Conservation (phyloP, 73 alveolate genomes). For the Tetrahymena borealis region DNA sequence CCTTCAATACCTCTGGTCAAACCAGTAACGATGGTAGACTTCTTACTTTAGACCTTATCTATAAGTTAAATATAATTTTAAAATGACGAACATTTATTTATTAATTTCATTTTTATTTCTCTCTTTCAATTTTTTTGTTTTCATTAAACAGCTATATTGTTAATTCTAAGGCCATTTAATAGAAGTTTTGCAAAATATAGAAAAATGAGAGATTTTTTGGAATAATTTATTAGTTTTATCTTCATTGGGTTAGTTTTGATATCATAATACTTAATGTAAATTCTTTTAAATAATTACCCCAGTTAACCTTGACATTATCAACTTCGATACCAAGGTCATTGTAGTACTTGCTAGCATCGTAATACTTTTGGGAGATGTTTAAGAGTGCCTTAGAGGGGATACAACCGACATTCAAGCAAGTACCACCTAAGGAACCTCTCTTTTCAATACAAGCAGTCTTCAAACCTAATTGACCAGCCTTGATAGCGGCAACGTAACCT, state of each 20-base stretch:
- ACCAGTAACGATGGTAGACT: constrained; percentile 77
- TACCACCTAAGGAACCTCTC: constrained; percentile 95
- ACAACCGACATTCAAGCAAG: constrained; percentile 95
- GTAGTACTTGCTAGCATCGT: constrained; percentile 75
- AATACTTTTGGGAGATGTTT: constrained; percentile 75
- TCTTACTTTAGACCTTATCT: constrained; percentile 23
- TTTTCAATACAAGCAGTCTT: constrained; percentile 94
- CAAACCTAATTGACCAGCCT: constrained; percentile 91
- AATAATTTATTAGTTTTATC: no score
- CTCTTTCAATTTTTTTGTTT: no score
- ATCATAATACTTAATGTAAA: no score
- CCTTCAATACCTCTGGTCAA: constrained; percentile 84
- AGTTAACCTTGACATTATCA: constrained; percentile 51
- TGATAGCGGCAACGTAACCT: constrained; percentile 85
- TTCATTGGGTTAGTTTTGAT: no score
- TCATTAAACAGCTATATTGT: no score
- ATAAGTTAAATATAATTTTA: background rate
- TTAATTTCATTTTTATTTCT: no score
- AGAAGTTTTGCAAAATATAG: no score
- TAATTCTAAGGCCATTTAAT: no score
- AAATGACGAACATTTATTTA: no score
- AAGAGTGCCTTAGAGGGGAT: constrained; percentile 88
- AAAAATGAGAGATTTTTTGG: no score
- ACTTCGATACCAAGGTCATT: constrained; percentile 65
- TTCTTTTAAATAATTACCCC: constrained; percentile 14